Evolutionary conservation across 768 basidiomycete genomes (phyloP), one percentile per base, ranked within the genome.

Genomic region (Boletus patriciae): DNA sequence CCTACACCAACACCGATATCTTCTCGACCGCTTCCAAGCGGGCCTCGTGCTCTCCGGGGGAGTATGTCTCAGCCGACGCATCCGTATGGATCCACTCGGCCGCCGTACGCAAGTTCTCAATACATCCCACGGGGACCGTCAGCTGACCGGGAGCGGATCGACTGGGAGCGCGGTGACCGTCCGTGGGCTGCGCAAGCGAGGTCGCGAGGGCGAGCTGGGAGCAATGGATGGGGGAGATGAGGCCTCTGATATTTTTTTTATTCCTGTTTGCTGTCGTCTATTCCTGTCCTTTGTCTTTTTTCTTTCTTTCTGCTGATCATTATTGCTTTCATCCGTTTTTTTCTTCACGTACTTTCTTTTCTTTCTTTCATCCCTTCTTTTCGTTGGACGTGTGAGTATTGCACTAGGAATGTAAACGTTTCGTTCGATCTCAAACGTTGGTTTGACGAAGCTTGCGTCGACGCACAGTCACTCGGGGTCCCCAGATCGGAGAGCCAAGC

Each of bases 41-140:
- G 74, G 3, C 76, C 76, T 8, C 73, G 76, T 36, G 76, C 78
- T 40, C 62, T 79, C 38, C 67, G 74, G 19, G 72, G 64, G 9
- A 65, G 59, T 23, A 62, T 62, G 59, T 61, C 50, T 42, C 69
- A 66, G 50, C 42, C 66, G 12, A 61, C 63, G 4, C 62, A 70
- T 40, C 37, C 67, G 27, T 66, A 62, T 41, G 37, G 52, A 27
- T 50, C 64, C 10, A 27, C 41, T 46, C 63, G 62, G 42, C 65
- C 68, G 50, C 56, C 70, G 23, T 66, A 64, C 12, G 38, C 54
- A 15, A 63, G 70, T 29, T 66, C 74, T 45, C 74, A 72, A 40
- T 72, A 75, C 44, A 72, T 76, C 6, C 81, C 82, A 34, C 75
- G 82, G 1, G 81, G 80, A 6, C 82, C 81, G 3, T 79, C 77